Evolutionary conservation across 805 yeast genomes (phyloP).

Genomic region (Yarrowia alimentaria): DNA sequence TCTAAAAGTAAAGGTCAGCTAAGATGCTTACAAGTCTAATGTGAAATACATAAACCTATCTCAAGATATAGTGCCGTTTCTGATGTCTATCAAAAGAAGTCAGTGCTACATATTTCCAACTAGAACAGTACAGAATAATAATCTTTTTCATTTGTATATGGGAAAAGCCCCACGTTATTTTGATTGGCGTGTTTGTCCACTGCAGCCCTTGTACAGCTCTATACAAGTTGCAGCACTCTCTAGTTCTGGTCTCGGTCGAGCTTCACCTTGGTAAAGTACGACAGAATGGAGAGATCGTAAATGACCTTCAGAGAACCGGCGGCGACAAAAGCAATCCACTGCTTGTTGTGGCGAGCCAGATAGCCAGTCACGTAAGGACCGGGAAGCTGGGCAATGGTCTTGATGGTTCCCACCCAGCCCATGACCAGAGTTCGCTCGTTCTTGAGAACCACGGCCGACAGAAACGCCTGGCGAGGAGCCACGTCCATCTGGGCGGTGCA

Average conservation of each 20-base stretch:
- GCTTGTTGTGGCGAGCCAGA: constrained; percentile 49
- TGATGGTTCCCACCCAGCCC: constrained; percentile 83
- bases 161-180: too few relatives aligned
- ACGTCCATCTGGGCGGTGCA: constrained; percentile 79
- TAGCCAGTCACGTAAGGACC: constrained; percentile 78
- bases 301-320: constrained; percentile 40
- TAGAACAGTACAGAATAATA: too few relatives aligned
- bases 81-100: too few relatives aligned
- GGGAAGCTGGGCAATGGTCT: constrained; percentile 74
- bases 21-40: too few relatives aligned
- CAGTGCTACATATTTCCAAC: too few relatives aligned
- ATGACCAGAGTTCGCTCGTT: constrained; percentile 70
- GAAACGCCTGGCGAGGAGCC: constrained; percentile 78
- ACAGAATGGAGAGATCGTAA: constrained; percentile 40
- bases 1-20: too few relatives aligned
- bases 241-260: constrained; percentile 25
- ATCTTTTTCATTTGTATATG: too few relatives aligned
- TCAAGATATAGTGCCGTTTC: too few relatives aligned
- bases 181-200: too few relatives aligned
- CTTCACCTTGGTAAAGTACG: constrained; percentile 30
- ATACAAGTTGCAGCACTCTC: too few relatives aligned
- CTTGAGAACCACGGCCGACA: constrained; percentile 64
- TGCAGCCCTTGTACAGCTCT: too few relatives aligned
- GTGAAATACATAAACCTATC: too few relatives aligned
- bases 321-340: constrained; percentile 40